Evolutionary conservation across 169 alveolate genomes (phyloP), one percentile per base, ranked within the genome.

Genomic region (Neospora caninum): DNA sequence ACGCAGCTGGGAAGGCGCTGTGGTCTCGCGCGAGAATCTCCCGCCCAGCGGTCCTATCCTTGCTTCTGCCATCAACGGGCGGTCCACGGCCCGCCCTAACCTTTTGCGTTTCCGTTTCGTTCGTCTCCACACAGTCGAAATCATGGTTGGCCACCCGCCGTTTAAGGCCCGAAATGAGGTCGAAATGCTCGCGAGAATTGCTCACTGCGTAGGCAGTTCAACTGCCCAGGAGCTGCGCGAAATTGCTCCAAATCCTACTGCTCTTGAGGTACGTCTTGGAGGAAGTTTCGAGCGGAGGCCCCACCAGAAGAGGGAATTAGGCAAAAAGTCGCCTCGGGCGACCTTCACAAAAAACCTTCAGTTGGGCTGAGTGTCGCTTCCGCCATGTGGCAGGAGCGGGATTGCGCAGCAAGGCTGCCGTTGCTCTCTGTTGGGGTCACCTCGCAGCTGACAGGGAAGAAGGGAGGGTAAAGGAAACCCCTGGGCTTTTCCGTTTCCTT

Each of bases 201-300:
- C 20, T 22, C n/a, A 39, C n/a, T 43, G 53, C 67, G 38, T 82
- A 10, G 89, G 89, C 67, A 10, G 41, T 22, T 42, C 89, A 13
- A 41, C 64, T 39, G 54, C 67, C 13, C n/a, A 38, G 25, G 64
- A 39, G 64, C 64, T 82, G 53, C 69, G 29, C 16, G 31, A 42
- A 38, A 25, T 82, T 36, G 54, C 67, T 42, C 43, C 67, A 29
- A 38, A 82, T 25, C 53, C 34, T 2, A 39, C 53, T 22, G 69
- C 67, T 82, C 89, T 82, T 36, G 89, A 38, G 53, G 89, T 82
- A 82, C 84, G 84, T n/a, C 25, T 36, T 1, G 27, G 13, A 49
- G 58, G 58, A 7, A 13, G n/a, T n/a, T 13, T 7, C 58, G 58
- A 49, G 58, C 58, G 13, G 58, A 49, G 58, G 58, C 58, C 58